A percentile compares a stretch with the other conserved stretches of the same genome.
phyloP scores from a whole-genome alignment of 139 green algal species.

The Spirogloea muscicola region DNA sequence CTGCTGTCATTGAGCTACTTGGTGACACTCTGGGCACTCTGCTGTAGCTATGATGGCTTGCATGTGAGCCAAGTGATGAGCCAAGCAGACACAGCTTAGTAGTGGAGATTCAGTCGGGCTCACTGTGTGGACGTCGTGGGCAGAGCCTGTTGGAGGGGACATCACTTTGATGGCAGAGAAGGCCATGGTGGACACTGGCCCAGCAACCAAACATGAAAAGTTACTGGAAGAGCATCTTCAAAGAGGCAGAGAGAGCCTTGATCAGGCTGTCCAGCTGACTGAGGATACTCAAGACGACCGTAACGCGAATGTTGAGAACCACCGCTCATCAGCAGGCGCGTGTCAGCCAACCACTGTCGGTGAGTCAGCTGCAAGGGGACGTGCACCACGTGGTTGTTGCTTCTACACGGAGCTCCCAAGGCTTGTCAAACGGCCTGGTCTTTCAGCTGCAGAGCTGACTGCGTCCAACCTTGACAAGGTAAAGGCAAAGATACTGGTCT shows the following conservation, averaged over 20 bases:
- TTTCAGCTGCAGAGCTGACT: slow-evolving; percentile 17
- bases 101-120: too few relatives aligned
- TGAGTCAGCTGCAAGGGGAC: too few relatives aligned
- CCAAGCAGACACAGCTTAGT: too few relatives aligned
- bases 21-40: not conserved
- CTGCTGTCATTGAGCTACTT: slow-evolving; percentile 16
- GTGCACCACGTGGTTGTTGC: slow-evolving; percentile 5
- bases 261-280: too few relatives aligned
- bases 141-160: slow-evolving; percentile 27
- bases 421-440: slow-evolving; percentile 18
- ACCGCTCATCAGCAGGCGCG: too few relatives aligned
- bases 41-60: too few relatives aligned
- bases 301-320: too few relatives aligned
- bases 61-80: too few relatives aligned
- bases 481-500: too few relatives aligned
- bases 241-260: not conserved
- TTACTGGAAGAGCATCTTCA: not conserved
- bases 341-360: too few relatives aligned
- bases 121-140: too few relatives aligned
- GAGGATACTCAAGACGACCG: too few relatives aligned
- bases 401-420: slow-evolving; percentile 31
- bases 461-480: slow-evolving; percentile 37
- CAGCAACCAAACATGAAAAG: not conserved
- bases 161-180: slow-evolving; percentile 2
- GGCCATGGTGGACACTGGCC: not conserved